A percentile compares a stretch with the other conserved stretches of the same genome.
These are phyloP conservation scores for Capsicum pubescens DNA, from an alignment of 257 asterid species.

Conservation along the genomic window DNA sequence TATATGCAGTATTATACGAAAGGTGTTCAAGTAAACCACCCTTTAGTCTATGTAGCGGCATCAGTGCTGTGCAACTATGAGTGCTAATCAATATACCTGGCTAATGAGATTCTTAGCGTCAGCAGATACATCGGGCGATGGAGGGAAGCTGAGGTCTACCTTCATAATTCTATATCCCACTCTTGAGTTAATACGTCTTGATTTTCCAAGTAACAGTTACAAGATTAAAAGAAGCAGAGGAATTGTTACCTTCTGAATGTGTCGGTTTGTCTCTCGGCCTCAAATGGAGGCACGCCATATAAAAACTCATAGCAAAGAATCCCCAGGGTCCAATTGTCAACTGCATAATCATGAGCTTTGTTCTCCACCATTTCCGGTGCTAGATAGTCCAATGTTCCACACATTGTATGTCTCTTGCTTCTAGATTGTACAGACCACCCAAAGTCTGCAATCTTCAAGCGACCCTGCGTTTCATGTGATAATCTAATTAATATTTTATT, in stretches of 20 bases:
- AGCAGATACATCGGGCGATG: constrained; percentile 57
- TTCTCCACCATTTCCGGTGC: constrained; percentile 99
- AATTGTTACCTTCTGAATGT: constrained; percentile 72
- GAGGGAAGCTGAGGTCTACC: constrained; percentile 91
- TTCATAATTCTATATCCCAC: constrained; percentile 64
- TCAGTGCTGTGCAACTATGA: background rate
- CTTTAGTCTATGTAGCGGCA: background rate
- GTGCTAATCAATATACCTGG: constrained; percentile 50
- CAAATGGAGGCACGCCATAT: constrained; percentile 91
- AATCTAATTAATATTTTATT: constrained; percentile 24
- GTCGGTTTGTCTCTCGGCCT: constrained; percentile 79
- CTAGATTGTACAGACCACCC: constrained; percentile 97
- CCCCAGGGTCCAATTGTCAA: constrained; percentile 94
- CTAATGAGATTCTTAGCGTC: constrained; percentile 84
- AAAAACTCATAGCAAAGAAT: constrained; percentile 86
- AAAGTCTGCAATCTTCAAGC: constrained; percentile 89
- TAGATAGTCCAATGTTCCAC: constrained; percentile 92
- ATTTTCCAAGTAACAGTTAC: constrained; percentile 21
- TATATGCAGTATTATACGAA: background rate
- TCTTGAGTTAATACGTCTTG: constrained; percentile 21
- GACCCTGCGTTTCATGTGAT: constrained; percentile 55
- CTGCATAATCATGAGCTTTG: constrained; percentile 86
- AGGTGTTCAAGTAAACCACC: background rate
- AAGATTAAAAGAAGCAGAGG: background rate
- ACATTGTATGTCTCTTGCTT: constrained; percentile 86